Percentiles rank a stretch among this genome's conserved stretches.
phyloP scores from a whole-genome alignment of 2,329 filamentous ascomycete species.

The Colletotrichum sp. region DNA sequence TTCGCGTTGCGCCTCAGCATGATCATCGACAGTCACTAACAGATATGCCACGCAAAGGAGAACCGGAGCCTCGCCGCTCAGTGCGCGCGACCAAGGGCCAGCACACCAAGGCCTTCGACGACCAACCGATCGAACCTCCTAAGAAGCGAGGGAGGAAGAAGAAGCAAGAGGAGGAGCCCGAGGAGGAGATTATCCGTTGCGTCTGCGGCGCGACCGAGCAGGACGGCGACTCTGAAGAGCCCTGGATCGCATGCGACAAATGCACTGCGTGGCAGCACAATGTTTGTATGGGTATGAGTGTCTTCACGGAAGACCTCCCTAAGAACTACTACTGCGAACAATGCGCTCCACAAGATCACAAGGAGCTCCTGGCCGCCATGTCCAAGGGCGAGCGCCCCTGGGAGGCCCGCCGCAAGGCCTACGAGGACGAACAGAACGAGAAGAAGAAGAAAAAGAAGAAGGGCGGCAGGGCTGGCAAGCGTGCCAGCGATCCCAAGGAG shows the following conservation, averaged over 20 bases:
- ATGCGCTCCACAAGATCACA: conserved; percentile 85
- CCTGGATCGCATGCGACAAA: conserved; percentile 95
- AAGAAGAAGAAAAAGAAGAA: conserved; percentile 57
- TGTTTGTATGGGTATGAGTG: conserved; percentile 86
- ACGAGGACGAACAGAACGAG: conserved; percentile 66
- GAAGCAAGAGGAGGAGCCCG: conserved; percentile 63
- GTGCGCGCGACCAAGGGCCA: conserved; percentile 97
- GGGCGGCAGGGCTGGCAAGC: conserved; percentile 68
- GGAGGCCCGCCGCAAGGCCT: conserved; percentile 71
- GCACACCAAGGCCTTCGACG: conserved; percentile 87
- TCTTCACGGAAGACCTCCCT: conserved; percentile 78
- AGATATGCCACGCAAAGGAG: conserved; percentile 35
- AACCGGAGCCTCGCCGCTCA: conserved; percentile 85
- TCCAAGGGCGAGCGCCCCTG: conserved; percentile 84
- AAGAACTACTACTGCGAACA: conserved; percentile 92
- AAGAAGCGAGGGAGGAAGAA: conserved; percentile 64
- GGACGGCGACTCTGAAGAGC: conserved; percentile 83
- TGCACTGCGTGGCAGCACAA: conserved; percentile 98
- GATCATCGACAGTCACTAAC: neutral
- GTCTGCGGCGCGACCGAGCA: conserved; percentile 89
- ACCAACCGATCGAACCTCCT: conserved; percentile 58
- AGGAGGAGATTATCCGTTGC: conserved; percentile 85
- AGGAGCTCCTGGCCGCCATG: conserved; percentile 79
- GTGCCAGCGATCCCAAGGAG: conserved; percentile 67
- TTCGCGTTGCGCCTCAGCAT: neutral